These are phyloP conservation scores for Suillus decipiens DNA, from an alignment of 768 basidiomycete genomes.

Conservation along the genomic window DNA sequence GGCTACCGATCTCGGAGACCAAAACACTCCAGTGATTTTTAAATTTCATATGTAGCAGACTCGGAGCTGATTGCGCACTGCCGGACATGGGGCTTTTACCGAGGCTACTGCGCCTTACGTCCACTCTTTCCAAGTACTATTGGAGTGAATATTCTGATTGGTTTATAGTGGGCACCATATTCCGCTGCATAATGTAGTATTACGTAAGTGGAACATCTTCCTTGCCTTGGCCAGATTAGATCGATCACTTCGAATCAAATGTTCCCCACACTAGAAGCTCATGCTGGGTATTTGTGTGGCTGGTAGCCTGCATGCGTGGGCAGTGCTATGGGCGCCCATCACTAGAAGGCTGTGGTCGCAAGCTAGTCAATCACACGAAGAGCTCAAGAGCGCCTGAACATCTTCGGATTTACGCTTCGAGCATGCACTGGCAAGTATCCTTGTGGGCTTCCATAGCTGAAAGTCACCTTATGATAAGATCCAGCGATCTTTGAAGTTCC, in stretches of 20 bases:
- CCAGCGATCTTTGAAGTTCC: not conserved
- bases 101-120: not conserved
- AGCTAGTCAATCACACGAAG: not conserved
- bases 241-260: not conserved
- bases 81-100: not conserved
- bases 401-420: not conserved
- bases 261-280: not conserved
- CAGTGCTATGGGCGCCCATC: not conserved
- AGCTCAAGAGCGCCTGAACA: not conserved
- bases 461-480: not conserved
- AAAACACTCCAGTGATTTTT: not conserved
- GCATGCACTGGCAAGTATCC: not conserved
- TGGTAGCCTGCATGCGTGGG: not conserved
- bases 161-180: not conserved
- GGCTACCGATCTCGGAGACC: not conserved
- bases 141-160: not conserved
- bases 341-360: not conserved
- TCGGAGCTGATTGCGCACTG: not conserved
- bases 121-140: not conserved
- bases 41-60: not conserved
- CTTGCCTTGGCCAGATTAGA: not conserved
- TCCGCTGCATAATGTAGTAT: too few relatives aligned
- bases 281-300: not conserved
- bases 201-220: not conserved
- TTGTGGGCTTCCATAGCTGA: not conserved